These are phyloP conservation scores for Calonectria pauciramosa DNA, from an alignment of 2,329 filamentous ascomycete species.

Conservation along the genomic window DNA sequence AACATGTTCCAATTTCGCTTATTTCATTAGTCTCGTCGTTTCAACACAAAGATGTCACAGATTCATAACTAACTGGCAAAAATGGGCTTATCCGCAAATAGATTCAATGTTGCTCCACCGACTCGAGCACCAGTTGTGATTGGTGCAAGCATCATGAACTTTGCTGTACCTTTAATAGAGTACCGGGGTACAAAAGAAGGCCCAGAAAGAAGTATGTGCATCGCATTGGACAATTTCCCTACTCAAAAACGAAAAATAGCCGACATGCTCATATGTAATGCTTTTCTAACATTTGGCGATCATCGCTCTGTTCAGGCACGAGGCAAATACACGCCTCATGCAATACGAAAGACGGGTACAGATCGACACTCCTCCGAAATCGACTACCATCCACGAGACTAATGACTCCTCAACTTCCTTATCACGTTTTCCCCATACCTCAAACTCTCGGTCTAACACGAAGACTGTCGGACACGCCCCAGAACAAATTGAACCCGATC, in stretches of 20 bases:
- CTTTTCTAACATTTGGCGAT: neutral
- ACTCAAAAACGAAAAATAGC: neutral
- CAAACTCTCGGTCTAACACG: neutral
- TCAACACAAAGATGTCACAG: neutral
- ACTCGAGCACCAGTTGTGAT: neutral
- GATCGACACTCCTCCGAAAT: neutral
- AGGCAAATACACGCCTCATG: neutral
- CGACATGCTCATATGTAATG: neutral
- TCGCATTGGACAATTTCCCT: neutral
- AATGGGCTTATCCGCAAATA: neutral
- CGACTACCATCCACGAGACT: neutral
- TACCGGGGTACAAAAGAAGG: neutral
- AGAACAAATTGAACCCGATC: too few species aligned
- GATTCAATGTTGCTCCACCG: neutral
- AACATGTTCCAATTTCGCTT: too few species aligned
- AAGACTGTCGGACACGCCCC: neutral
- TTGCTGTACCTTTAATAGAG: neutral
- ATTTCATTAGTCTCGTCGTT: too few species aligned
- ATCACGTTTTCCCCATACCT: neutral
- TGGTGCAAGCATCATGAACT: neutral
- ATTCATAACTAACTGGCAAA: neutral
- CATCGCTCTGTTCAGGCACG: neutral
- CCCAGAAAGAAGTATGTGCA: neutral
- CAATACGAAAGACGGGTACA: neutral
- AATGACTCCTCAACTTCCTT: neutral